Base-by-base conservation (phyloP, 2,329 filamentous ascomycete genomes). In the Dactylella cylindrospora region DNA sequence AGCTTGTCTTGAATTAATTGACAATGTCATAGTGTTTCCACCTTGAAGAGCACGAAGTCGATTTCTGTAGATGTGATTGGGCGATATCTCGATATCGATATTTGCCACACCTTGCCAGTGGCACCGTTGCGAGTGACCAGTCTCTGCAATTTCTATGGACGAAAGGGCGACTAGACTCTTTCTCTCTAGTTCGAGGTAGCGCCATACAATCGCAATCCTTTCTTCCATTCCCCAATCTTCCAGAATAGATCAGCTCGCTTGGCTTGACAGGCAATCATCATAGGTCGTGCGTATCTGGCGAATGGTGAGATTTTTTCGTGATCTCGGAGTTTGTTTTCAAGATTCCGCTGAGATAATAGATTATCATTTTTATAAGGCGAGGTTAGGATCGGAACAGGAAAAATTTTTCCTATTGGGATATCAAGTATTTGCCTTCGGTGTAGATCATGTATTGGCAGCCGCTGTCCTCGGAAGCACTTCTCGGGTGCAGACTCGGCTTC, bases 121-220 rank as follows among this genome's bases (percentile, higher is more conserved):
- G 29, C 47, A 46, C 40, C 54, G 46, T 61, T 47, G 46, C 33
- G 40, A 46, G 35, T 35, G 52, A 35, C 39, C 40, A 47, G 20
- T 61, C 44, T 32, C 28, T n/a, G n/a, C n/a, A n/a, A n/a, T n/a
- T n/a, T n/a, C n/a, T n/a, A 41, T 53, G 54, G 33, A 38, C 15
- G 33, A 13, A 38, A 13, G n/a, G 33, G 17, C 12, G 33, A 38
- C 33, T 38, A 9, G n/a, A n/a, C n/a, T 36, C 10, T 15, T 36
- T 23, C 19, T 36, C 15, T 20, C 23, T 28, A 4, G 12, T 45
- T 45, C 15, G 35, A 25, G 49, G 57, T 62, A 54, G 43, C 57
- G 57, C 57, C 57, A 62, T 62, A n/a, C 26, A 44, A 38, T 62
- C 57, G 57, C 49, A 53, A 62, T 62, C 20, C 28, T 36, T 35